Evolutionary conservation across 495 filamentous ascomycete genomes (phyloP).

Genomic region (Oleoguttula mirabilis): DNA sequence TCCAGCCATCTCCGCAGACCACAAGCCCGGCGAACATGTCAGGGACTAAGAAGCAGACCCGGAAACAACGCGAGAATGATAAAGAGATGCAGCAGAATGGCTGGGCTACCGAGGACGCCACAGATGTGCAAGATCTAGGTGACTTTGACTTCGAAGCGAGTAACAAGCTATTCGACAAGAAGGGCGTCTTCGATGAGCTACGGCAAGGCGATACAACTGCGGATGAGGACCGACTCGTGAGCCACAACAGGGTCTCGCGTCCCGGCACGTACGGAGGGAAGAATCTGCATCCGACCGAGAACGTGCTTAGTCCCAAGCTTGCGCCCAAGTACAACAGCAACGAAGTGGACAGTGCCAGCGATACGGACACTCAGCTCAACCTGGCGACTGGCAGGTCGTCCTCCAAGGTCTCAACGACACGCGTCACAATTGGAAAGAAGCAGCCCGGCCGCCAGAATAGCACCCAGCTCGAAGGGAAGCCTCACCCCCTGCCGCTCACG

Average conservation of each 20-base stretch:
- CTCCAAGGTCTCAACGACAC: constrained; percentile 40
- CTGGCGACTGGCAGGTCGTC: constrained; percentile 37
- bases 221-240: constrained; percentile 77
- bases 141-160: constrained; percentile 89
- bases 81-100: constrained; percentile 57
- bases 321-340: constrained; percentile 22
- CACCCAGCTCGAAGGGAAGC: constrained; percentile 9
- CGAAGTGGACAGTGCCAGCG: constrained; percentile 49
- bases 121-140: constrained; percentile 87
- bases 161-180: constrained; percentile 88
- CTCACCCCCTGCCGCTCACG: constrained; percentile 16
- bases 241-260: constrained; percentile 67
- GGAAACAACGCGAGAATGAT: constrained; percentile 42
- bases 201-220: constrained; percentile 75
- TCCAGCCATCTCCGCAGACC: constrained; percentile 37
- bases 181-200: constrained; percentile 75
- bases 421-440: constrained; percentile 27
- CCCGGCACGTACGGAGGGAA: constrained; percentile 73
- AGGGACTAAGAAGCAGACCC: constrained; percentile 21
- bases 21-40: constrained; percentile 21
- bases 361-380: constrained; percentile 48
- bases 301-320: constrained; percentile 58
- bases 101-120: constrained; percentile 94
- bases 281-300: constrained; percentile 84
- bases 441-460: constrained; percentile 22